Evolutionary conservation across 139 green algal genomes (phyloP), one percentile per base, ranked within the genome.

Genomic region (Zygnema cylindricum): DNA sequence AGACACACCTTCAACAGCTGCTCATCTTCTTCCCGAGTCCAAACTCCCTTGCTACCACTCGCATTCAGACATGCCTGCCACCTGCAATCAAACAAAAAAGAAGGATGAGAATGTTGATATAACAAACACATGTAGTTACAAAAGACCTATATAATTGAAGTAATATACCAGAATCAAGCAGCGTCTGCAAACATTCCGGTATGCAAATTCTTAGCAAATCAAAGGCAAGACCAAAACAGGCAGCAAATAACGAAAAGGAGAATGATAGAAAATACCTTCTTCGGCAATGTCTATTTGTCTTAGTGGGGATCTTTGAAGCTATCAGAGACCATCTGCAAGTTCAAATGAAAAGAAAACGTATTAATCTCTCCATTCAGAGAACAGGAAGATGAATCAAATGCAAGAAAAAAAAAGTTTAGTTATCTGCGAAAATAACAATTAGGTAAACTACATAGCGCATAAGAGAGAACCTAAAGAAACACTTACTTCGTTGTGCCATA

Each of bases 11-110:
- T 75, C 25, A 93, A 23, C 1, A 92, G 71, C 54, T 73, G 76
- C 43, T 36, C 3, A 55, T 93, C 91, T 73, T 94, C 93, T 89
- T 95, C 91, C 23, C 83, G n/a, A 1, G 79, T 95, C 94, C 93
- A 95, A 11, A 85, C 82, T 2, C 95, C 94, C 55, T 95, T 94
- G 84, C 96, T 97, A 0, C 95, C 84, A 25, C 94, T 86, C 21
- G 93, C 87, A 82, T 94, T 96, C 30, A 97, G 75, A 81, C 87
- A 94, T 69, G 96, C 96, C 78, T 96, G 95, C 95, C 95, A 97
- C 40, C 95, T 79, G 0, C 95, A 76, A 16, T 25, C 7, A 54
- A 11, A 85, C 7, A 54, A 11, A 85, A 16, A 11, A 16, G 11
- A 11, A 57, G 35, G 49, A 11, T 25, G 41, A 75, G 77, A 54